Conservation (phyloP, 176 grass and related monocot genomes). For the Areca catechu region DNA sequence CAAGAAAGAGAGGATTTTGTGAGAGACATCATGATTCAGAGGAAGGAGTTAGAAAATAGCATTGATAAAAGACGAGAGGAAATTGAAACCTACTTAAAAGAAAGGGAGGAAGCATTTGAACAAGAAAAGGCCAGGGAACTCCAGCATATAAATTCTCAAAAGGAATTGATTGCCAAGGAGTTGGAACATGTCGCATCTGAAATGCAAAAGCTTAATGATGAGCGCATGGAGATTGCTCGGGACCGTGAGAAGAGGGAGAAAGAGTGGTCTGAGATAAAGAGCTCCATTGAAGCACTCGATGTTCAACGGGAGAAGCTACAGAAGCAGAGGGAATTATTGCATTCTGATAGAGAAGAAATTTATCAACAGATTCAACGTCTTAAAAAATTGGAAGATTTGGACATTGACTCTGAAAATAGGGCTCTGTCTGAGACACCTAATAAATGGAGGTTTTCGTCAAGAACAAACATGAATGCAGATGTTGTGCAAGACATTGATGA, state of each 20-base stretch:
- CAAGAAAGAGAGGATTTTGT: slow-evolving; percentile 73
- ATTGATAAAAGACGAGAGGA: slow-evolving; percentile 56
- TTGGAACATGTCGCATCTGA: slow-evolving; percentile 52
- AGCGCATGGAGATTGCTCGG: slow-evolving; percentile 57
- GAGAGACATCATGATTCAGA: slow-evolving; percentile 67
- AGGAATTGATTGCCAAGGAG: slow-evolving; percentile 45
- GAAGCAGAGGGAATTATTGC: slow-evolving; percentile 81
- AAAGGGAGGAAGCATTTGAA: slow-evolving; percentile 63
- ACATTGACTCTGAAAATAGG: slow-evolving; percentile 64
- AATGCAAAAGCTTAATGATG: slow-evolving; percentile 76
- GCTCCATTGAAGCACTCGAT: slow-evolving; percentile 49
- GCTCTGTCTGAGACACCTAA: slow-evolving; percentile 33
- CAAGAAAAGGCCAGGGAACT: slow-evolving; percentile 61
- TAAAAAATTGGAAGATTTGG: slow-evolving; percentile 53
- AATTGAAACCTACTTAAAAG: slow-evolving; percentile 57
- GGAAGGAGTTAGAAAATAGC: slow-evolving; percentile 51
- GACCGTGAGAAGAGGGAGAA: slow-evolving; percentile 64
- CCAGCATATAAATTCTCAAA: slow-evolving; percentile 60
- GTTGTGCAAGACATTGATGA: slow-evolving; percentile 9
- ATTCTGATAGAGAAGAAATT: slow-evolving; percentile 70
- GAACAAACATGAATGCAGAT: slow-evolving; percentile 15
- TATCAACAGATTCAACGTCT: slow-evolving; percentile 63
- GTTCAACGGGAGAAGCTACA: slow-evolving; percentile 80
- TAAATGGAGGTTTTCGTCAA: slow-evolving; percentile 30
- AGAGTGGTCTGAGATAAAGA: slow-evolving; percentile 64